A percentile compares a stretch with the other conserved stretches of the same genome.
Evolutionary conservation across 1,139 yeast genomes (phyloP).

Genomic region (Saccharomyces hybrid): DNA sequence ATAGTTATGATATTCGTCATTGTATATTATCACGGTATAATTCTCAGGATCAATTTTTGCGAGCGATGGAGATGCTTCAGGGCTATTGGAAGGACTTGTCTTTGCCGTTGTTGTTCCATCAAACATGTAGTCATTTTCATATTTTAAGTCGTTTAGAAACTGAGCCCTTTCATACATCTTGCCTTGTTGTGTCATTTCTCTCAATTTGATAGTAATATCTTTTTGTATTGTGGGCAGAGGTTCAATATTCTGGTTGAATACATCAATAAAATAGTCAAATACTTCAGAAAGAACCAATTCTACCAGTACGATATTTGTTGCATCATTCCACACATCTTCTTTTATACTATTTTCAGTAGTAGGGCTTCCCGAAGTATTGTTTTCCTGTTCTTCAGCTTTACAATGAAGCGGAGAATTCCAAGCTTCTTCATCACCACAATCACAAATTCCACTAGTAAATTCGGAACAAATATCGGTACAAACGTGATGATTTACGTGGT

Average conservation of each 20-base stretch:
- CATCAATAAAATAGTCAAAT: conserved; percentile 31
- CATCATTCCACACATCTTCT: conserved; percentile 5
- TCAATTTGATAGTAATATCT: conserved; percentile 23
- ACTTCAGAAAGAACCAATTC: conserved; percentile 24
- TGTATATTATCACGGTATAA: conserved; percentile 55
- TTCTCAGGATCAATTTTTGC: conserved; percentile 14
- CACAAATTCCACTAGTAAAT: conserved; percentile 53
- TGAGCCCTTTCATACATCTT: conserved; percentile 16
- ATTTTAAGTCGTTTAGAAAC: conserved; percentile 20
- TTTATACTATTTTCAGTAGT: conserved; percentile 7
- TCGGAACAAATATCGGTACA: conserved; percentile 45
- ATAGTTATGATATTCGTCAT: conserved; percentile 63
- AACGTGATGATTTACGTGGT: conserved; percentile 60
- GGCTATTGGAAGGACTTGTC: conserved; percentile 3
- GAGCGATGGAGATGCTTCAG: conserved; percentile 2
- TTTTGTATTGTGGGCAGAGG: conserved; percentile 30
- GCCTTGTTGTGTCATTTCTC: conserved; percentile 24
- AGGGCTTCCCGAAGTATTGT: conserved; percentile 4
- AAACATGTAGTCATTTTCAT: conserved; percentile 16
- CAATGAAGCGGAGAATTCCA: conserved; percentile 45
- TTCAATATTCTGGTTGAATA: conserved; percentile 31
- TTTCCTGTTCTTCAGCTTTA: conserved; percentile 23
- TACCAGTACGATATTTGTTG: conserved; percentile 12
- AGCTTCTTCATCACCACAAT: conserved; percentile 65
- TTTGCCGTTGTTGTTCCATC: conserved; percentile 31